Evolutionary conservation across 2,329 filamentous ascomycete species (phyloP), one percentile per base, ranked within the genome.

Genomic region (Trichoderma cornu-damae): DNA sequence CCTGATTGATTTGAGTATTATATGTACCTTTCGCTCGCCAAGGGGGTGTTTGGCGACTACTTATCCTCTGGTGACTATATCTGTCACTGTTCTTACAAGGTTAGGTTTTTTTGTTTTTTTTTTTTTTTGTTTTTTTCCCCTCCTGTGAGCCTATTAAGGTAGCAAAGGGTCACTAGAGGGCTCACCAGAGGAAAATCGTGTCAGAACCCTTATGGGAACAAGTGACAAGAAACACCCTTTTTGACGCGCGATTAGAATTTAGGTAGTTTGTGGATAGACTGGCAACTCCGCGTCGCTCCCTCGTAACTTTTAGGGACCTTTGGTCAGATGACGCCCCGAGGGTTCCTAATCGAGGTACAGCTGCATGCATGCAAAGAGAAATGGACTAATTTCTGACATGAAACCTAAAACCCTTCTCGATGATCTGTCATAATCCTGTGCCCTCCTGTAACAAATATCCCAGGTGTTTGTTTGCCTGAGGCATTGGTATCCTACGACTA

Each of bases 271-370:
- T 18, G 24, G 8, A 24, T 12, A 18, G 34, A 22, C 6, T 43
- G 34, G 20, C 26, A 52, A 32, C 32, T 46, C 16, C 20, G 12
- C 26, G n/a, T 18, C n/a, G n/a, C 11, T 30, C 9, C 40, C n/a
- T 24, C 46, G 51, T 6, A 35, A 14, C n/a, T 28, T 11, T 46
- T 14, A 32, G 28, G 51, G 38, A 16, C 40, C 6, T 22, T 46
- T 40, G 51, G 51, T 40, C n/a, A 46, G 40, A 54, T 54, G 40
- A 54, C 46, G 51, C 40, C 46, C 51, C 51, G 51, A n/a, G 16
- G 24, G 14, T 6, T 26, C 47, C 32, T 6, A 24, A 26, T 28
- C 14, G 22, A 48, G 30, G 7, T 9, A 9, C n/a, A 18, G 14
- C 32, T 3, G 34, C 30, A 53, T 44, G 50, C 50, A n/a, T n/a